Conservation (phyloP, 23 red algal genomes). For the Pyropia haitanensis region DNA sequence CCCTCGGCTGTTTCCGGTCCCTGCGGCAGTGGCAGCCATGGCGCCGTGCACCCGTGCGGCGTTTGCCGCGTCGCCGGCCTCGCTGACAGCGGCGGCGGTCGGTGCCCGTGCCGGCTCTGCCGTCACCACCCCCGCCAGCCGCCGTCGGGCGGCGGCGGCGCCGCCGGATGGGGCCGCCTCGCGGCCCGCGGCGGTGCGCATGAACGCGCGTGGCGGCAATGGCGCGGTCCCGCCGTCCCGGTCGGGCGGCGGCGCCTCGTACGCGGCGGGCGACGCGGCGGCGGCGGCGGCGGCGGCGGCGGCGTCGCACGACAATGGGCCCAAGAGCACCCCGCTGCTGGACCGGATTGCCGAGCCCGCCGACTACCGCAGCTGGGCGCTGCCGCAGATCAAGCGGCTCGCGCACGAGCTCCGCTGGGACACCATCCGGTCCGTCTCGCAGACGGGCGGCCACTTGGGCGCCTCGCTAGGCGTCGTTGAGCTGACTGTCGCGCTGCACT, state of each 20-base stretch:
- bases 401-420: constrained; percentile 93
- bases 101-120: neutral
- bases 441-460: constrained; percentile 92
- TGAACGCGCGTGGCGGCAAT: neutral
- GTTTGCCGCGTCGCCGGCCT: neutral
- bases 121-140: neutral
- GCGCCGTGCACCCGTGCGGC: neutral
- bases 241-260: neutral
- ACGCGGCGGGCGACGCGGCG: neutral
- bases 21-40: neutral
- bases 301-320: neutral
- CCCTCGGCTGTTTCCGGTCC: neutral
- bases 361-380: constrained; percentile 44
- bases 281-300: neutral
- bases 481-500: constrained; percentile 88
- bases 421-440: constrained; percentile 53
- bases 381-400: constrained; percentile 46
- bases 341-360: constrained; percentile 48
- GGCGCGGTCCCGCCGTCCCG: neutral
- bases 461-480: constrained; percentile 92
- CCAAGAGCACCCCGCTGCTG: constrained; percentile 56
- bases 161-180: neutral
- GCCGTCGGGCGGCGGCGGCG: neutral
- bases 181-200: neutral
- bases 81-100: neutral